Conservation (phyloP, 2,329 filamentous ascomycete genomes). For the Fusarium praegraminearum region DNA sequence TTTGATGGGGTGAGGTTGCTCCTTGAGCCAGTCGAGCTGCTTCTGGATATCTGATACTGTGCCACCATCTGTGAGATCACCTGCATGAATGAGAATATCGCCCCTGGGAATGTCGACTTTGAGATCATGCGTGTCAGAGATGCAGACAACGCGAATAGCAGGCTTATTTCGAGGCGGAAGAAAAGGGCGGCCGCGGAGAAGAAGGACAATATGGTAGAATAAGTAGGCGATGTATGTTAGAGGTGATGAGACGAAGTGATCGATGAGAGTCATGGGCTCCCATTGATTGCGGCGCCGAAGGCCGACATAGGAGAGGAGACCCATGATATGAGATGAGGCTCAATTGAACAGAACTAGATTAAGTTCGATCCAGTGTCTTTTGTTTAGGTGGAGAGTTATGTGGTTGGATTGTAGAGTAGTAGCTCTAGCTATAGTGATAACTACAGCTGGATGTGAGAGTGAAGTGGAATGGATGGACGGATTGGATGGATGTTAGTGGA, state of each 20-base stretch:
- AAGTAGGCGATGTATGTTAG: conserved; percentile 71
- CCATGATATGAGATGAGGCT: conserved; percentile 52
- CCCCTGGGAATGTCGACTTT: conserved; percentile 74
- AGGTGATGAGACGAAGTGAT: conserved; percentile 76
- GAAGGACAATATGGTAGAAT: conserved; percentile 73
- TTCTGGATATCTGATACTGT: conserved; percentile 78
- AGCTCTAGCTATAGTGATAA: neutral
- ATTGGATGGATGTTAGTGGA: neutral
- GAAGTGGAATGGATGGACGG: neutral
- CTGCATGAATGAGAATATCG: conserved; percentile 90
- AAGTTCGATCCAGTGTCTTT: neutral
- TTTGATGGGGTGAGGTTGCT: conserved; percentile 81
- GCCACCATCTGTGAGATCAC: conserved; percentile 83
- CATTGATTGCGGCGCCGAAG: conserved; percentile 62
- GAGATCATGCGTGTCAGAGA: conserved; percentile 87
- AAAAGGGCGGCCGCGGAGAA: conserved; percentile 75
- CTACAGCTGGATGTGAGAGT: conserved; percentile 5
- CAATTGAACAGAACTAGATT: neutral
- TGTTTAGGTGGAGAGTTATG: neutral
- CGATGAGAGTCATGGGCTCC: conserved; percentile 66
- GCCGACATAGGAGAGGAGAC: conserved; percentile 59
- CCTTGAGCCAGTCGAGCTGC: conserved; percentile 85
- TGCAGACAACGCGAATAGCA: conserved; percentile 82
- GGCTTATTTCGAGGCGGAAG: conserved; percentile 65
- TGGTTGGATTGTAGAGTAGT: neutral